Conservation (phyloP, 805 yeast species). For the Kluyveromyces siamensis region DNA sequence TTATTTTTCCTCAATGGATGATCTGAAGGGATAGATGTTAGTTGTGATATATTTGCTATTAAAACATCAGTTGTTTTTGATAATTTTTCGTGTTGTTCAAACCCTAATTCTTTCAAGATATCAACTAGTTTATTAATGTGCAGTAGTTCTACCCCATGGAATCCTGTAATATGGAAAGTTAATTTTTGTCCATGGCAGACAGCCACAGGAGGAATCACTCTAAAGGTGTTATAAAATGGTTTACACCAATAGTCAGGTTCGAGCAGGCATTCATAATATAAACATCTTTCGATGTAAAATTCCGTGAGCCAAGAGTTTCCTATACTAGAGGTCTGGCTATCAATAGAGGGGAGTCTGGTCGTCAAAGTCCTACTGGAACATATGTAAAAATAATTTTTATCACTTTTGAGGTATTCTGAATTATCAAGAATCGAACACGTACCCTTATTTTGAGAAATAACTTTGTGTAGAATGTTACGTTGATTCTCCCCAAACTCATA, state of each 20-base stretch:
- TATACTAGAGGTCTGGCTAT: not conserved
- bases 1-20: constrained; percentile 25
- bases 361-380: constrained; percentile 16
- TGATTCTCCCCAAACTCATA: not conserved
- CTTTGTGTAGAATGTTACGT: not conserved
- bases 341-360: constrained; percentile 6
- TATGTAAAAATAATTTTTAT: not conserved
- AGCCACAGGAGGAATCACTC: constrained; percentile 19
- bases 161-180: constrained; percentile 47
- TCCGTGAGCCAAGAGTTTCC: constrained; percentile 42
- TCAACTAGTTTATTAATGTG: constrained; percentile 59
- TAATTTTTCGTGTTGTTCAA: constrained; percentile 18
- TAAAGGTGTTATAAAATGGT: constrained; percentile 34
- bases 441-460: not conserved
- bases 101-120: constrained; percentile 35
- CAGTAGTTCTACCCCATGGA: constrained; percentile 63
- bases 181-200: constrained; percentile 10
- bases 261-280: constrained; percentile 42
- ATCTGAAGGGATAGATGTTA: constrained; percentile 18
- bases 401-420: not conserved
- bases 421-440: not conserved
- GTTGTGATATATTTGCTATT: constrained; percentile 21
- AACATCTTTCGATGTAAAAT: constrained; percentile 70
- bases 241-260: constrained; percentile 55
- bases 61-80: constrained; percentile 24